Percentiles rank a stretch among this genome's conserved stretches.
Conservation (phyloP, 179 eudicot species). For the Actinidia arguta region DNA sequence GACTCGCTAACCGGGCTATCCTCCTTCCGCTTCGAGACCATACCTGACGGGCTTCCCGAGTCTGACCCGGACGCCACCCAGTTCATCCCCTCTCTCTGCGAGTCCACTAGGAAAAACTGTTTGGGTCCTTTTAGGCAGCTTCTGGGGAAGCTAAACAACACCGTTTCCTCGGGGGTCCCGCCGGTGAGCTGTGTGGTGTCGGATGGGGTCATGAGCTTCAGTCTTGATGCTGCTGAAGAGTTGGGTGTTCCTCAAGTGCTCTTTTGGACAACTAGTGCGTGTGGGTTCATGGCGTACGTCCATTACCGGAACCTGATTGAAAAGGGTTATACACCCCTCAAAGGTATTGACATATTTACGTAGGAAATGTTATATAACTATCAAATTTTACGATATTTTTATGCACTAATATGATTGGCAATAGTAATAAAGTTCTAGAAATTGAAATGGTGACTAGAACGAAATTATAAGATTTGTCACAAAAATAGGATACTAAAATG, state of each 20-base stretch:
- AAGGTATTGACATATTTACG: conserved; percentile 14
- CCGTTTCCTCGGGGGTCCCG: neutral
- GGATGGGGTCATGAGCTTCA: conserved; percentile 34
- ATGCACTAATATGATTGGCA: too few species aligned
- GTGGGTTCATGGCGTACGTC: conserved; percentile 20
- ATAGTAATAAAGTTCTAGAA: too few species aligned
- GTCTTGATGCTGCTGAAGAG: conserved; percentile 26
- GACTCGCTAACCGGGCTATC: conserved; percentile 24
- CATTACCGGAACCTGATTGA: conserved; percentile 15
- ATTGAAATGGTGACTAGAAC: too few species aligned
- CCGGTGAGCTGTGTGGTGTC: conserved; percentile 27
- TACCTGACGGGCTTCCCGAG: conserved; percentile 44
- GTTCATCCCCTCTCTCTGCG: conserved; percentile 16
- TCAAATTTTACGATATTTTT: too few species aligned
- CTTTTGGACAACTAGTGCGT: conserved; percentile 34
- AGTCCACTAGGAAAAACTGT: conserved; percentile 4
- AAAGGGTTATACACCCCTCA: conserved; percentile 25
- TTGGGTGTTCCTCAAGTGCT: conserved; percentile 21
- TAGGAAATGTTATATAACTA: neutral
- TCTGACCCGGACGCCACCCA: conserved; percentile 28
- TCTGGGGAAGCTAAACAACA: conserved; percentile 13
- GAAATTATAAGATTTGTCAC: too few species aligned
- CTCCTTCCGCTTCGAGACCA: conserved; percentile 39
- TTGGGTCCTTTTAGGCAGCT: conserved; percentile 24
- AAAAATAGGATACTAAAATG: too few species aligned